phyloP scores from a whole-genome alignment of 345 rosid genomes.

The Lepidium aucheri region DNA sequence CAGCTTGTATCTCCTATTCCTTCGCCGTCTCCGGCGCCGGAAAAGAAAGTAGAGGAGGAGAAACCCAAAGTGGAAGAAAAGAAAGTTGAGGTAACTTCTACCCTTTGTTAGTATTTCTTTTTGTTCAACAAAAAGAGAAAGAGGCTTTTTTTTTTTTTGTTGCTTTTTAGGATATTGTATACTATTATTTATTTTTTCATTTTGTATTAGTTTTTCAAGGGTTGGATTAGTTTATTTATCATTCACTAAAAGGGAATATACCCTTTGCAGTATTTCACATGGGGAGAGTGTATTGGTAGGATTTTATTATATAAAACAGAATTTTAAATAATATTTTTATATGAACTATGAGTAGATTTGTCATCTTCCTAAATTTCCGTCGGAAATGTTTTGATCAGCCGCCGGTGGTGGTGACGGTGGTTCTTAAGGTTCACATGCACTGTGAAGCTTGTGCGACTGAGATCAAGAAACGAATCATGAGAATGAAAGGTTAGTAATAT shows the following conservation, averaged over 20 bases:
- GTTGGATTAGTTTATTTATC: not conserved
- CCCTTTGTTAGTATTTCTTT: not conserved
- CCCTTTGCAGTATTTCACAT: conserved; percentile 27
- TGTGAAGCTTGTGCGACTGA: conserved; percentile 89
- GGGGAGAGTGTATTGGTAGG: conserved; percentile 21
- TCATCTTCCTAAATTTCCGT: not conserved
- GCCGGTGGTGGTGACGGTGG: conserved; percentile 52
- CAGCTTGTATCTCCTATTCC: conserved; percentile 89
- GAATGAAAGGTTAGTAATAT: conserved; percentile 61
- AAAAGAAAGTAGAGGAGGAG: conserved; percentile 49
- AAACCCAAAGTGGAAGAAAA: conserved; percentile 55
- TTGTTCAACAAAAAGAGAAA: not conserved
- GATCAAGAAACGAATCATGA: conserved; percentile 79
- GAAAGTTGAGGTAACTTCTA: conserved; percentile 58
- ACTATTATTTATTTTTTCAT: too few species aligned
- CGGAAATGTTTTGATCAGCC: conserved; percentile 36
- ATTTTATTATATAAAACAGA: not conserved
- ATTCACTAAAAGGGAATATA: conserved; percentile 14
- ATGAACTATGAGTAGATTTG: not conserved
- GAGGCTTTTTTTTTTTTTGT: not conserved
- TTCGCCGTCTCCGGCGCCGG: conserved; percentile 57
- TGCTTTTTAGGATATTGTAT: not conserved
- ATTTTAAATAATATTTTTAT: not conserved
- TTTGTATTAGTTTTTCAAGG: not conserved
- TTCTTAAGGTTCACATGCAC: conserved; percentile 80